Conservation (phyloP, 208 protist species). For the Crithidia bombi region DNA sequence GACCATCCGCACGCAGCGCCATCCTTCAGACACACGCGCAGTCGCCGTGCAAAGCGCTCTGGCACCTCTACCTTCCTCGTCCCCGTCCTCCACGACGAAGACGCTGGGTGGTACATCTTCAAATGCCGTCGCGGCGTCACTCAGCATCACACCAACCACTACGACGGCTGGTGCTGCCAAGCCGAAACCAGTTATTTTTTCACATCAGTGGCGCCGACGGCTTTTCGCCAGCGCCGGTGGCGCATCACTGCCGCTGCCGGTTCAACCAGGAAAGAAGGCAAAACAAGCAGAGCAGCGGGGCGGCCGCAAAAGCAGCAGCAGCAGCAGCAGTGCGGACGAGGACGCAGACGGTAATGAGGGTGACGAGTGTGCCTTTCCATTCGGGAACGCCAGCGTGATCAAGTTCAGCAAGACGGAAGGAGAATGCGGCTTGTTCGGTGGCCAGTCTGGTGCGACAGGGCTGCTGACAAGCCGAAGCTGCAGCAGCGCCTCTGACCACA, state of each 20-base stretch:
- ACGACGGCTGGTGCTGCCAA: neutral
- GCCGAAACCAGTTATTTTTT: slow-evolving; percentile 30
- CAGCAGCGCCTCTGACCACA: slow-evolving; percentile 4
- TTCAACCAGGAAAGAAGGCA: neutral
- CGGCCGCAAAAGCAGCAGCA: neutral
- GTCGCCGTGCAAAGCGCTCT: too few species aligned
- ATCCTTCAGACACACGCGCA: neutral
- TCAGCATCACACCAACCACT: neutral
- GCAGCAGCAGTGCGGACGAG: neutral
- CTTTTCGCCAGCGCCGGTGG: slow-evolving; percentile 15
- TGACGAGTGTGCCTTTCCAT: slow-evolving; percentile 12
- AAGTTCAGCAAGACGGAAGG: slow-evolving; percentile 20
- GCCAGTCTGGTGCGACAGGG: neutral
- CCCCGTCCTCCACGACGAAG: neutral
- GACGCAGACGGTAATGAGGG: slow-evolving; percentile 16
- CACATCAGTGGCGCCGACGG: slow-evolving; percentile 34
- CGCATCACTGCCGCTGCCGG: neutral
- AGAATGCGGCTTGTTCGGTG: neutral
- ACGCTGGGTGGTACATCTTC: too few species aligned
- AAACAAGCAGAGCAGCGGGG: neutral
- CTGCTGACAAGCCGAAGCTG: slow-evolving; percentile 1
- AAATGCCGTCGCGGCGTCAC: neutral
- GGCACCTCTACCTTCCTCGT: too few species aligned
- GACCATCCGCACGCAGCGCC: neutral
- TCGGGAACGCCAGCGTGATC: slow-evolving; percentile 31